Base-by-base conservation (phyloP, 2,329 filamentous ascomycete species). In the Pezicula radicicola region DNA sequence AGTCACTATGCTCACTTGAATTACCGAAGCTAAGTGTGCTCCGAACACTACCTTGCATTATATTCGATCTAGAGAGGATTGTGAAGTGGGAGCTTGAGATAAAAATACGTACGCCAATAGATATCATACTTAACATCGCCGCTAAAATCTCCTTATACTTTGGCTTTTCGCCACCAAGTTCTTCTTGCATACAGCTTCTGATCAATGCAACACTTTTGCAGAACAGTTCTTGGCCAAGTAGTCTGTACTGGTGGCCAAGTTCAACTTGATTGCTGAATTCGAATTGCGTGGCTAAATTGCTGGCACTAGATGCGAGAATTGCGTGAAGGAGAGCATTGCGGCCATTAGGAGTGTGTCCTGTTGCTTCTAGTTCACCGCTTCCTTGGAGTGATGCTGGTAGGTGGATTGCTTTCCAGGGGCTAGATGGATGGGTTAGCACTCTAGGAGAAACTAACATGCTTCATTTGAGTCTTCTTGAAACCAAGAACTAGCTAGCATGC, bases 131-230 rank as follows among this genome's bases (percentile, higher is more conserved):
- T 12, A 45, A 25, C 42, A 45, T 45, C 4, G 42, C 42, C 19
- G 42, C 42, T 9, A 45, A 28, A 21, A 45, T 16, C 42, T 45
- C 42, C n/a, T 45, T 45, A 30, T 45, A 45, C 21, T 45, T 45
- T 7, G 42, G 21, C 7, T 27, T 28, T 7, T 15, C 27, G 42
- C 42, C 21, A 7, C 27, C 42, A 12, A 45, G 25, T 28, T 45
- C 42, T 45, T 45, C 42, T 28, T 45, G 42, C 42, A 45, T 45
- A 28, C 42, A 45, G n/a, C n/a, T 45, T 12, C 27, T n/a, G 6
- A 45, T 45, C 19, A 30, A 28, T 15, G 7, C n/a, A 12, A 45
- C 42, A 13, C 19, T 45, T 27, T 45, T 45, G 25, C 42, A 45
- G 42, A 45, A 45, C 8, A 45, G 21, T 13, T 45, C 42, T 16